phyloP scores from a whole-genome alignment of 176 grass and related monocot species.

The Lolium perenne region DNA sequence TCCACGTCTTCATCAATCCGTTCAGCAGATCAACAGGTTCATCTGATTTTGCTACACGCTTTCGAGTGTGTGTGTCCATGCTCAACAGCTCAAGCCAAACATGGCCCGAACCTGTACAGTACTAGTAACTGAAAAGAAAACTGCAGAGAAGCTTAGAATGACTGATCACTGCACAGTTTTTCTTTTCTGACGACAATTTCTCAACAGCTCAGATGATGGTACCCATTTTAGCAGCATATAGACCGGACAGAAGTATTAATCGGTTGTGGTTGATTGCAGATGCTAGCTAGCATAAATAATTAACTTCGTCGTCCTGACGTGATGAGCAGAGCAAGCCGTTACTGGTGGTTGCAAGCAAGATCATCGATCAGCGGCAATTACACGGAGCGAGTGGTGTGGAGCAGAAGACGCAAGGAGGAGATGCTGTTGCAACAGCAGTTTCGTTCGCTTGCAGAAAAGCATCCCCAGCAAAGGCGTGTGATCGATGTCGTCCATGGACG shows the following conservation, averaged over 20 bases:
- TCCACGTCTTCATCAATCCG: background rate
- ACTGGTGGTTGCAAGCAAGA: background rate
- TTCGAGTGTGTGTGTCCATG: background rate
- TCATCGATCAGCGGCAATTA: background rate
- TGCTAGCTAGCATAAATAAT: background rate
- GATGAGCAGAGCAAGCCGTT: slow-evolving; percentile 14
- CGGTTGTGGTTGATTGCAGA: background rate
- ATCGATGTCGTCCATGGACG: background rate
- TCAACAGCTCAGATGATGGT: background rate
- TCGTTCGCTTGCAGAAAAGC: slow-evolving; percentile 39
- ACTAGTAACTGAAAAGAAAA: background rate
- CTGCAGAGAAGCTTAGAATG: too few species aligned
- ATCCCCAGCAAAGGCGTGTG: background rate
- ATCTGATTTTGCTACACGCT: background rate
- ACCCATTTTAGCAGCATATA: background rate
- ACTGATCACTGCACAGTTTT: too few species aligned
- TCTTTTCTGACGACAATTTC: too few species aligned
- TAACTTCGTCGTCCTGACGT: background rate
- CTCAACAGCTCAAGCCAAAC: slow-evolving; percentile 47
- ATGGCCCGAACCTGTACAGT: background rate
- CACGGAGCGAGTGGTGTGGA: background rate
- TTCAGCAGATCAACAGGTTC: background rate
- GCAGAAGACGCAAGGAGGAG: slow-evolving; percentile 4
- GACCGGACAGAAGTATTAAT: background rate
- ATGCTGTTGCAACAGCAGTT: slow-evolving; percentile 51